Percentiles rank a stretch among this genome's conserved stretches.
These are phyloP conservation scores for Metschnikowia cerradonensis DNA, from an alignment of 805 yeast genomes.

Conservation along the genomic window DNA sequence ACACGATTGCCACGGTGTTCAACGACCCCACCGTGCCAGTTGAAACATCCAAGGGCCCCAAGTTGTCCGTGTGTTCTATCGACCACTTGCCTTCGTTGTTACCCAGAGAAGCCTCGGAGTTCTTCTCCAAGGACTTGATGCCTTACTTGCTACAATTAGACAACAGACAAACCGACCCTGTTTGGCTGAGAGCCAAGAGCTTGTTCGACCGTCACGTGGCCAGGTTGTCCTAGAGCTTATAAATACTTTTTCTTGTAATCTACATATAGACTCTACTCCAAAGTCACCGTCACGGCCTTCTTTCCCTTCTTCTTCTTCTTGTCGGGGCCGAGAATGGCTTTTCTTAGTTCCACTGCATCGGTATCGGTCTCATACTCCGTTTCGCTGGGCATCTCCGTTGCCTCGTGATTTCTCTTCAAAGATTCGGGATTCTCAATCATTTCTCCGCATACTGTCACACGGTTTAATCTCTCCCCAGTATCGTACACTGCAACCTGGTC, in stretches of 20 bases:
- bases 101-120: slow-evolving; percentile 97
- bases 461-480: slow-evolving; percentile 86
- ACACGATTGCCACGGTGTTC: slow-evolving; percentile 84
- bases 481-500: slow-evolving; percentile 90
- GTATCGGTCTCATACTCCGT: slow-evolving; percentile 62
- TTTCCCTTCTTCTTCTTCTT: slow-evolving; percentile 37
- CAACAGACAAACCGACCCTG: slow-evolving; percentile 75
- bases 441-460: slow-evolving; percentile 75
- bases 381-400: slow-evolving; percentile 40
- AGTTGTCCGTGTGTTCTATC: slow-evolving; percentile 85
- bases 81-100: slow-evolving; percentile 94
- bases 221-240: slow-evolving; percentile 42
- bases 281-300: slow-evolving; percentile 45
- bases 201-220: slow-evolving; percentile 82
- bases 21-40: slow-evolving; percentile 86
- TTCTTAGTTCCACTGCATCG: slow-evolving; percentile 63
- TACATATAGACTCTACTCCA: slow-evolving; percentile 40
- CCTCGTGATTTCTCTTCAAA: slow-evolving; percentile 54
- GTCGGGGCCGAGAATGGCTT: slow-evolving; percentile 50
- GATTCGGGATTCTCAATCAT: slow-evolving; percentile 67
- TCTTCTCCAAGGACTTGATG: slow-evolving; percentile 78
- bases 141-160: slow-evolving; percentile 87
- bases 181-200: slow-evolving; percentile 86
- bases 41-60: slow-evolving; percentile 74
- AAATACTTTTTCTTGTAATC: background rate